A percentile compares a stretch with the other conserved stretches of the same genome.
phyloP scores from a whole-genome alignment of 208 protist genomes.

The Eutreptiella sp. region DNA sequence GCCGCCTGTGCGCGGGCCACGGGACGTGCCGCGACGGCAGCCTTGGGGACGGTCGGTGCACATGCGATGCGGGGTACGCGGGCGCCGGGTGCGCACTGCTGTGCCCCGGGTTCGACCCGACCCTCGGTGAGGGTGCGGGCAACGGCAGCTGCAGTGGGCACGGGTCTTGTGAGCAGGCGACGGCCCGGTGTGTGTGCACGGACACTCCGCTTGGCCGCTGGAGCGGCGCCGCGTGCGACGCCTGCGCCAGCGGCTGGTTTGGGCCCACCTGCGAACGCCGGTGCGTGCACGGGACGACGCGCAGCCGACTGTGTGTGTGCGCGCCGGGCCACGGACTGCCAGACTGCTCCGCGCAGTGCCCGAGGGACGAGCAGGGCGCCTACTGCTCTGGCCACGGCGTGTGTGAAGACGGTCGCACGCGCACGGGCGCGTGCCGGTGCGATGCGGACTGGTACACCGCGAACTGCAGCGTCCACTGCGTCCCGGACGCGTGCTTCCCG shows the following conservation, averaged over 20 bases:
- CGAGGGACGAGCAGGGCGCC: neutral
- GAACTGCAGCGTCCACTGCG: constrained; percentile 16
- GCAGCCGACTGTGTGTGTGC: constrained; percentile 9
- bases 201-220: neutral
- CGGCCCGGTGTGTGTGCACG: neutral
- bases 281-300: constrained; percentile 6
- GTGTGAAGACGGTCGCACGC: constrained; percentile 16
- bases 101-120: neutral
- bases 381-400: constrained; percentile 9
- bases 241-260: neutral
- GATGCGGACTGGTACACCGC: constrained; percentile 25
- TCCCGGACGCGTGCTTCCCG: neutral
- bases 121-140: neutral
- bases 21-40: neutral
- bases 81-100: no score
- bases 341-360: neutral
- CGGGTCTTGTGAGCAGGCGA: constrained; percentile 4
- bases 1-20: neutral
- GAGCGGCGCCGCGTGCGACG: neutral
- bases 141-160: neutral
- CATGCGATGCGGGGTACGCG: no score
- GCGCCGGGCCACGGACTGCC: neutral
- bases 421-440: constrained; percentile 37
- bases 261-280: constrained; percentile 11
- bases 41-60: no score